Evolutionary conservation across 352 stramenopile genomes (phyloP).

Genomic region (Pythium chondricola): DNA sequence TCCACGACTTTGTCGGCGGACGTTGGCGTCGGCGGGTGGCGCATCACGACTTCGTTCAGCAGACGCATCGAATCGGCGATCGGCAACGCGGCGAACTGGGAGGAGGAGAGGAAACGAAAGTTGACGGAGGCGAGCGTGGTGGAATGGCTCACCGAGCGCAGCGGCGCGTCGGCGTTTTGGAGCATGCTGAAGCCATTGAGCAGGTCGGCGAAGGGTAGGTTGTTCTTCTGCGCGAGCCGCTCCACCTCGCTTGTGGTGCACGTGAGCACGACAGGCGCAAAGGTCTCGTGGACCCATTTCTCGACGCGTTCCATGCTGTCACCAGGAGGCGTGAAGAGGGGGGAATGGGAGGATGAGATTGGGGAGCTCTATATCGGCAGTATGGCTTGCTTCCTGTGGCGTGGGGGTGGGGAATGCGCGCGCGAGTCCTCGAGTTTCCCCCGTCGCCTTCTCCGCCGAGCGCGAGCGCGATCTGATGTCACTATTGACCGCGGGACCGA

Average conservation of each 20-base stretch:
- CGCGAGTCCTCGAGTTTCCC: too few relatives aligned
- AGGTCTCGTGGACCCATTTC: slow-evolving; percentile 71
- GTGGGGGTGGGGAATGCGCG: too few relatives aligned
- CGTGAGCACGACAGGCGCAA: slow-evolving; percentile 74
- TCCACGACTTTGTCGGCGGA: slow-evolving; percentile 29
- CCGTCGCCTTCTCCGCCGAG: too few relatives aligned
- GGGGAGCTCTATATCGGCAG: too few relatives aligned
- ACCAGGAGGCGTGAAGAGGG: neutral
- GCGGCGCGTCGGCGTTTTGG: slow-evolving; percentile 49
- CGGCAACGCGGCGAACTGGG: slow-evolving; percentile 40
- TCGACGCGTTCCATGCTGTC: slow-evolving; percentile 47
- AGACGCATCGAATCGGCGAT: slow-evolving; percentile 46
- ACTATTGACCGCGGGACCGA: too few relatives aligned
- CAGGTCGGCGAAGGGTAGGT: slow-evolving; percentile 61
- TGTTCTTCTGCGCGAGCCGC: slow-evolving; percentile 79
- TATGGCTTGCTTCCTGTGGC: too few relatives aligned
- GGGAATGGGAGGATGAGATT: neutral
- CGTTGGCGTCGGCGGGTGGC: slow-evolving; percentile 29
- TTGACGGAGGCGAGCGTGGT: slow-evolving; percentile 59
- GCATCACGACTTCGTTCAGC: slow-evolving; percentile 59
- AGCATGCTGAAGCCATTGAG: slow-evolving; percentile 71
- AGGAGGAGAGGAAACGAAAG: slow-evolving; percentile 64
- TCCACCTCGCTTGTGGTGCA: slow-evolving; percentile 71
- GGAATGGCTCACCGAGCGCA: slow-evolving; percentile 71
- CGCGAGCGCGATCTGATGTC: too few relatives aligned